Base-by-base conservation (phyloP, 495 filamentous ascomycete species). In the Hyaloscypha bicolor region DNA sequence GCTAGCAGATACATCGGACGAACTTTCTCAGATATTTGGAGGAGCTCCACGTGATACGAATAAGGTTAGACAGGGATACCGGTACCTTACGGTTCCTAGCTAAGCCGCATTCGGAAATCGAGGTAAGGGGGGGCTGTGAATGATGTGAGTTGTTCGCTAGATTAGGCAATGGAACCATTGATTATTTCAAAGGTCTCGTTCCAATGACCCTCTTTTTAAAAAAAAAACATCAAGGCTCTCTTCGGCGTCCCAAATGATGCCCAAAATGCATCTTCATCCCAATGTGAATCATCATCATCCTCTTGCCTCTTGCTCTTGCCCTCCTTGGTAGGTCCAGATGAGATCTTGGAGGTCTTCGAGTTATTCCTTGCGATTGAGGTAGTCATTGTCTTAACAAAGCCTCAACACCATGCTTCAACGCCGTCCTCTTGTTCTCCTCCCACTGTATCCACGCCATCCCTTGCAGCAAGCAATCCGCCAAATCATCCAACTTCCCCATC, bases 401-500 rank as follows among this genome's bases (percentile, higher is more conserved):
- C 25, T 74, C 65, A 25, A 70, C 65, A 19, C 72, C 70, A 63
- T 64, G n/a, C 39, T 71, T 39, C 37, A 66, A 12, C 5, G 63
- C 67, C 35, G 52, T 71, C 63, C 79, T 79, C 67, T 87, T 76
- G 75, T 93, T 94, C 67, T 81, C 77, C 73, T 94, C 86, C 94
- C 94, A 98, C 64, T 90, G 83, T 59, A 94, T 75, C 91, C 91
- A 97, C 11, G 93, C 90, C 68, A 93, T 79, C 0, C 90, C 95
- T 78, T 98, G 94, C 68, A 97, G 72, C 35, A 97, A 76, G 76
- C 90, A 91, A 84, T 98, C 94, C 6, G 93, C 91, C 68, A 98
- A 79, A 82, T 98, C 94, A 79, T 98, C 94, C 69, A 96, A 72
- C 76, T 98, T 98, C 22, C 75, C 78, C 35, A 82, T 70, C 65